These are phyloP conservation scores for Pseudocercospora macadamiae DNA, from an alignment of 2,329 filamentous ascomycete species.

Conservation along the genomic window DNA sequence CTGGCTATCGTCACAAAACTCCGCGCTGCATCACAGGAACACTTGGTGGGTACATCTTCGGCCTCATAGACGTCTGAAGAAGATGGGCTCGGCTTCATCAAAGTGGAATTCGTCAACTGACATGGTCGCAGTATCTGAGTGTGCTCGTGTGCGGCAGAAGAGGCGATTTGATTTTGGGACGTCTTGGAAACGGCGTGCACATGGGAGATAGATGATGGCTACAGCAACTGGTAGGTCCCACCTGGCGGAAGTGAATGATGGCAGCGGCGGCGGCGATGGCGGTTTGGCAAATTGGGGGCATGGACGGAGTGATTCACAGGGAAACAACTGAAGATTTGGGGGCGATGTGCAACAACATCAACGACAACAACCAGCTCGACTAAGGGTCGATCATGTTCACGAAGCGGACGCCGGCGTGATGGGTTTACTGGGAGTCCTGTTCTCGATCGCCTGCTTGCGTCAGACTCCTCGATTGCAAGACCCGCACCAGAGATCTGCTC, in stretches of 20 bases:
- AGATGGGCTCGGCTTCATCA: background rate
- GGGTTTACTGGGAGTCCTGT: background rate
- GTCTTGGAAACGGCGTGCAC: slow-evolving; percentile 2
- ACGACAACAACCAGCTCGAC: no score
- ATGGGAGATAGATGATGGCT: slow-evolving; percentile 26
- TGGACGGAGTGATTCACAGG: background rate
- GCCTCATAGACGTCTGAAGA: background rate
- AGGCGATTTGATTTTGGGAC: slow-evolving; percentile 4
- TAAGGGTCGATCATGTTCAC: no score
- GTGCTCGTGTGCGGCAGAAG: slow-evolving; percentile 19
- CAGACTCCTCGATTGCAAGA: background rate
- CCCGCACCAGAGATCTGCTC: background rate
- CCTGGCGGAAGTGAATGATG: background rate
- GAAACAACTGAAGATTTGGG: no score
- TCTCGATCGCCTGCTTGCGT: background rate
- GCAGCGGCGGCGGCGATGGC: background rate
- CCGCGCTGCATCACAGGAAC: background rate
- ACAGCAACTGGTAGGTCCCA: slow-evolving; percentile 28
- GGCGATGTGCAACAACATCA: no score
- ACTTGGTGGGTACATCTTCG: background rate
- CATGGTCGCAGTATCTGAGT: slow-evolving; percentile 1
- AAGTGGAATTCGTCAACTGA: slow-evolving; percentile 2
- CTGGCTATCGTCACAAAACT: background rate
- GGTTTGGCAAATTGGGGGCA: background rate
- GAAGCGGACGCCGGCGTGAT: background rate